These are phyloP conservation scores for Aegle marmelos DNA, from an alignment of 345 rosid species.

Conservation along the genomic window DNA sequence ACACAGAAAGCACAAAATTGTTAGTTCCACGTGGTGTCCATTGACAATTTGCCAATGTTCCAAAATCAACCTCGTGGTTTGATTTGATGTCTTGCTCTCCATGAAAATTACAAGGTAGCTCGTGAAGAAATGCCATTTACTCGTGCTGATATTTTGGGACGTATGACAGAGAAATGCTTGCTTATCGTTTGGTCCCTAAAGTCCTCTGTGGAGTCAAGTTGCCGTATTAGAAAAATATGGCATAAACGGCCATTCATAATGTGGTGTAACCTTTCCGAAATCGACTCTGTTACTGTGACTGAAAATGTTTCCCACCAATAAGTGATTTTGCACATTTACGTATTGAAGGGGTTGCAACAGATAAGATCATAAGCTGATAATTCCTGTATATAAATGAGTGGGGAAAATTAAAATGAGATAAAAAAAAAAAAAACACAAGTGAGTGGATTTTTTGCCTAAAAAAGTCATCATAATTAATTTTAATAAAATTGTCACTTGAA, in stretches of 20 bases:
- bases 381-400: too few species aligned
- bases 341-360: not conserved
- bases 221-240: not conserved
- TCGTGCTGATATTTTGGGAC: too few species aligned
- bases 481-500: too few species aligned
- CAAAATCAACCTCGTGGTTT: not conserved
- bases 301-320: not conserved
- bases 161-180: too few species aligned
- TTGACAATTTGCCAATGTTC: not conserved
- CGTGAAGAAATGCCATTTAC: too few species aligned
- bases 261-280: not conserved
- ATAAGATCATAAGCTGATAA: not conserved
- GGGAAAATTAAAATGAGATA: too few species aligned
- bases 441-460: too few species aligned
- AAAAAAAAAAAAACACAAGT: too few species aligned
- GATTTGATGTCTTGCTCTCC: not conserved
- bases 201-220: not conserved
- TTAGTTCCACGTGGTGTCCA: not conserved
- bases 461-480: too few species aligned
- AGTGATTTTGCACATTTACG: not conserved
- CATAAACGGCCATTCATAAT: not conserved
- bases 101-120: not conserved
- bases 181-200: not conserved
- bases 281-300: not conserved
- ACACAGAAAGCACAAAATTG: not conserved